Evolutionary conservation across 1,139 yeast species (phyloP), one percentile per base, ranked within the genome.

Genomic region (Suhomyces choctaworum): DNA sequence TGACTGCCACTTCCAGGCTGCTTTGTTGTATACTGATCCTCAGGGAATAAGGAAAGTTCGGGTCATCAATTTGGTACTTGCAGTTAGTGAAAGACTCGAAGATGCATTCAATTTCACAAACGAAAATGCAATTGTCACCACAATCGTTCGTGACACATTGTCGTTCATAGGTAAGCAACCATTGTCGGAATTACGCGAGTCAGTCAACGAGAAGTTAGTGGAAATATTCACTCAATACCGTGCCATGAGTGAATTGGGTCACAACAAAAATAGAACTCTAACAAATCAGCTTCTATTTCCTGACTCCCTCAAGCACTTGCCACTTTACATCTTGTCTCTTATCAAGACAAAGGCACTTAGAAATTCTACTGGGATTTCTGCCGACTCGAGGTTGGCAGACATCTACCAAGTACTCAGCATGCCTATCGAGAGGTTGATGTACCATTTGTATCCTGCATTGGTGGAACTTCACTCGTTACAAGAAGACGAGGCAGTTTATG

Each of bases 1-100:
- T 25, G 96, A 88, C 56, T 87, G 89, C 26, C 95, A 88, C 58
- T 88, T 90, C 68, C 99, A 92, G 62, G 85, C 88, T 2, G 97
- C 97, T 0, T 50, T 92, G 28, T 67, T 94, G 36, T 89, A 88
- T 56, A 92, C 97, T 0, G 85, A 90, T 34, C 54, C 70, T 3
- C 69, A 70, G 36, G 98, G 99, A 20, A 63, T 71, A 9, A 70
- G 97, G 47, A 82, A 87, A 46, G 94, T 92, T 9, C 73, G 99
- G 46, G 89, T 89, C 8, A 76, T 87, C 33, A 92, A 94, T 54
- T 65, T 80, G 40, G 82, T 82, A n/a, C 78, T 88, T 30, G 87
- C 95, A 0, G 92, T 88, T 9, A 78, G 94, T 7, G 85, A 82
- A 45, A 73, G 86, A 37, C 66, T 84, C 34, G 76, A 76, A 38